Base-by-base conservation (phyloP, 495 filamentous ascomycete genomes). In the Trichocladium antarcticum region DNA sequence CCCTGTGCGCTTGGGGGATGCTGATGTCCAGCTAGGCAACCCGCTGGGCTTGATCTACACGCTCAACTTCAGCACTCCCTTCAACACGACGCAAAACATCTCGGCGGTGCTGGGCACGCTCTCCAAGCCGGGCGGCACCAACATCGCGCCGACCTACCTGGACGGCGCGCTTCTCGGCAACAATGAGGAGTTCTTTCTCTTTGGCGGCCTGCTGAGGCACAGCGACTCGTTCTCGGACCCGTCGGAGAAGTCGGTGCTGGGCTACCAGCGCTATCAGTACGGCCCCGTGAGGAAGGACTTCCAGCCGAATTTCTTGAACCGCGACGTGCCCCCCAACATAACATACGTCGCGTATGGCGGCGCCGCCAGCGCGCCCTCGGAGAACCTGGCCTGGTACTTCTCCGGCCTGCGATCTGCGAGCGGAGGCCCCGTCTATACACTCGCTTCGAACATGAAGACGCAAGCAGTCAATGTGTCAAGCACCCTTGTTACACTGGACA, bases 301-400 rank as follows among this genome's bases (percentile, higher is more conserved):
- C 64, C 10, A 24, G n/a, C 51, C 66, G 0, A 66, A 68, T 9
- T 78, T 74, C 55, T 11, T 60, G 21, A 38, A 58, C 8, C 53
- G 54, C 6, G 15, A 56, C 6, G 66, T 82, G 0, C 58, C 74
- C 15, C 8, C 54, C 8, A 59, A 57, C 21, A 49, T 85, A 29
- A 86, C 78, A 3, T 85, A 80, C 57, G 58, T 88, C 36, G 76
- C 81, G 5, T 76, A 74, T 50, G 84, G 83, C 10, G 83, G 74
- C 1, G 74, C 70, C 0, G 80, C 73, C 7, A 82, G 72, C 11
- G 78, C 76, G 5, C 82, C 83, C 0, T 85, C 82, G 8, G 83
- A 88, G 62, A 82, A 87, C 50, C 71, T 76, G 45, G 82, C 76
- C 0, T 88, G 81, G 67, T 84, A 85, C 55, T 84, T 88, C 55